A percentile compares a stretch with the other conserved stretches of the same genome.
Evolutionary conservation across 352 stramenopile genomes (phyloP).

Genomic region (Globisporangium mamillatum): DNA sequence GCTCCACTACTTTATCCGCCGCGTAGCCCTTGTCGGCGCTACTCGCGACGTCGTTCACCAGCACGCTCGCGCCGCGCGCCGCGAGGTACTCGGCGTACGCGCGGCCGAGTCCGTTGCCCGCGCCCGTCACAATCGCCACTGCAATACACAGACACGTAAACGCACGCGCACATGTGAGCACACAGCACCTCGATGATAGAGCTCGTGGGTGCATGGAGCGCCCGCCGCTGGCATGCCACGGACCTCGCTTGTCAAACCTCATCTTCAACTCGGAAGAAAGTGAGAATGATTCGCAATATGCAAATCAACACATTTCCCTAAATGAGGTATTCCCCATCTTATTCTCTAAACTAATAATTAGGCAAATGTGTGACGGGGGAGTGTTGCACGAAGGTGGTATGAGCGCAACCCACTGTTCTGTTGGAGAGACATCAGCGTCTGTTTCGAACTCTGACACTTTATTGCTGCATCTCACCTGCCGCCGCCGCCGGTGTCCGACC

Average conservation of each 20-base stretch:
- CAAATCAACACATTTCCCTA: too few species aligned
- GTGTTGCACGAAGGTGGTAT: constrained; percentile 27
- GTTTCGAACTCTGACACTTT: neutral
- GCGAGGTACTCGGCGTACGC: constrained; percentile 81
- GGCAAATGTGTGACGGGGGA: constrained; percentile 1
- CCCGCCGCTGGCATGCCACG: neutral
- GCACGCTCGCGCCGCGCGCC: constrained; percentile 58
- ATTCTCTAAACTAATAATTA: neutral
- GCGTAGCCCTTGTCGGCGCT: constrained; percentile 23
- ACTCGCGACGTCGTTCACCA: constrained; percentile 79
- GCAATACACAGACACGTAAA: neutral
- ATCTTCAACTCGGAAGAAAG: constrained; percentile 19
- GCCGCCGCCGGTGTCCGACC: neutral
- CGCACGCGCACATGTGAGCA: neutral
- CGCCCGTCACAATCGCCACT: constrained; percentile 87
- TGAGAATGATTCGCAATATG: constrained; percentile 2
- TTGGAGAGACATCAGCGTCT: constrained; percentile 5
- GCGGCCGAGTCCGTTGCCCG: constrained; percentile 78
- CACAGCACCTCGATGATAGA: neutral
- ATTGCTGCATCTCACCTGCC: neutral
- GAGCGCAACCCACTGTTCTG: neutral
- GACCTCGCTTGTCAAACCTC: constrained; percentile 56
- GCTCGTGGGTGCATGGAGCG: neutral
- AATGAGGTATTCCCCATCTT: too few species aligned
- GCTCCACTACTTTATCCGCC: constrained; percentile 56